Evolutionary conservation across 2,329 filamentous ascomycete species (phyloP).

Genomic region (Trichoderma sp.): DNA sequence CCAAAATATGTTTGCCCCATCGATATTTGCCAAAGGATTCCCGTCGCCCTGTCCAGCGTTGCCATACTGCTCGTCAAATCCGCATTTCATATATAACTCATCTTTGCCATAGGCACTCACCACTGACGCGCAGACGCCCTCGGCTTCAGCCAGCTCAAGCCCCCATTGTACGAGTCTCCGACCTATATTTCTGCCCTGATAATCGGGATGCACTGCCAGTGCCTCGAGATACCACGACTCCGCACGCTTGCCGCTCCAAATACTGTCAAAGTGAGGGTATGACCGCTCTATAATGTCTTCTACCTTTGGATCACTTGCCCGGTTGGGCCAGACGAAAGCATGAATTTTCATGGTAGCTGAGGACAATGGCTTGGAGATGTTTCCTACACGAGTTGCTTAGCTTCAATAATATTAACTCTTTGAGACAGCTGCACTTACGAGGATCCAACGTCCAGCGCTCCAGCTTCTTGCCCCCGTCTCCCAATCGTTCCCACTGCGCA

Average conservation of each 20-base stretch:
- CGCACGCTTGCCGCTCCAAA: background rate
- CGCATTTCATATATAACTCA: background rate
- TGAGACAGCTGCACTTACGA: background rate
- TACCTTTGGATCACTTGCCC: background rate
- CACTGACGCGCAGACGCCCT: background rate
- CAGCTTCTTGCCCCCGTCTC: background rate
- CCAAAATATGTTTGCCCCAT: constrained; percentile 7
- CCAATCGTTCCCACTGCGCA: background rate
- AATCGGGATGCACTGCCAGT: background rate
- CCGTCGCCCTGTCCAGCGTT: background rate
- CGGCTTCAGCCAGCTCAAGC: background rate
- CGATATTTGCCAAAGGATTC: background rate
- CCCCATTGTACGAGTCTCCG: background rate
- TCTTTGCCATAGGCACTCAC: constrained; percentile 2
- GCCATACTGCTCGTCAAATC: background rate
- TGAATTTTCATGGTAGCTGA: background rate
- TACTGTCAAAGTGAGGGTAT: background rate
- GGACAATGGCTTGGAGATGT: background rate
- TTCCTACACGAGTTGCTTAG: background rate
- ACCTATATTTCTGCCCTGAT: background rate
- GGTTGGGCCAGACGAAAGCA: background rate
- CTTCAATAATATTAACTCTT: too few species aligned
- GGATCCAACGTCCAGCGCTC: background rate
- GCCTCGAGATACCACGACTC: constrained; percentile 9
- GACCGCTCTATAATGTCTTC: background rate